These are phyloP conservation scores for Camelina laxa DNA, from an alignment of 345 rosid species.

Conservation along the genomic window DNA sequence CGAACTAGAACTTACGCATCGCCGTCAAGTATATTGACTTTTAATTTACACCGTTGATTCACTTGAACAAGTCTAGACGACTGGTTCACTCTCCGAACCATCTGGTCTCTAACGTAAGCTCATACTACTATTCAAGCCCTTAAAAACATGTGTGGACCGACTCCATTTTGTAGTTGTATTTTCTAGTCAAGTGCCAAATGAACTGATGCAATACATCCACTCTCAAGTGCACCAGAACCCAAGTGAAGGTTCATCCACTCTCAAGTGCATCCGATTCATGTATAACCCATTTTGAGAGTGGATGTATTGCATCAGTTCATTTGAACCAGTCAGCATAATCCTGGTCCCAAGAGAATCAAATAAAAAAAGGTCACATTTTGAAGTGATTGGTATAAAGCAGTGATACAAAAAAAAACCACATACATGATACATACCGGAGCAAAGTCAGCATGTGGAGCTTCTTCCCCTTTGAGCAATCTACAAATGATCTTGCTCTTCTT, in stretches of 20 bases:
- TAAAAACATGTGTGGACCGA: conserved; percentile 1
- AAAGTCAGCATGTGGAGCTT: conserved; percentile 88
- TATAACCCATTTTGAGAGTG: too few relatives aligned
- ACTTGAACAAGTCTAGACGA: neutral
- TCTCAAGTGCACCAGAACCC: conserved; percentile 97
- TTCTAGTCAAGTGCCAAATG: conserved; percentile 37
- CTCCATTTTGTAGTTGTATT: too few relatives aligned
- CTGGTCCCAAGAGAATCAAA: too few relatives aligned
- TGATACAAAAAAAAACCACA: too few relatives aligned
- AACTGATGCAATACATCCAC: conserved; percentile 84
- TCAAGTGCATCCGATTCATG: too few relatives aligned
- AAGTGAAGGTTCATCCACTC: conserved; percentile 88
- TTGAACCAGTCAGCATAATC: too few relatives aligned
- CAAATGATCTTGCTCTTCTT: conserved; percentile 63
- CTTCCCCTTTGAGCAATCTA: conserved; percentile 77
- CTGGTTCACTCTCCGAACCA: neutral
- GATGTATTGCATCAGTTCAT: too few relatives aligned
- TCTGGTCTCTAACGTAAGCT: conserved; percentile 1
- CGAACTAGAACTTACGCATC: conserved; percentile 7
- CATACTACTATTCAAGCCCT: conserved; percentile 22
- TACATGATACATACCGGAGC: conserved; percentile 39
- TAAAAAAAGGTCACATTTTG: too few relatives aligned
- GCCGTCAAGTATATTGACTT: conserved; percentile 1
- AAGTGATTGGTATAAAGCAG: too few relatives aligned
- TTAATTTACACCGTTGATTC: neutral